Base-by-base conservation (phyloP, 768 basidiomycete genomes). In the Leucocoprinus sp. region DNA sequence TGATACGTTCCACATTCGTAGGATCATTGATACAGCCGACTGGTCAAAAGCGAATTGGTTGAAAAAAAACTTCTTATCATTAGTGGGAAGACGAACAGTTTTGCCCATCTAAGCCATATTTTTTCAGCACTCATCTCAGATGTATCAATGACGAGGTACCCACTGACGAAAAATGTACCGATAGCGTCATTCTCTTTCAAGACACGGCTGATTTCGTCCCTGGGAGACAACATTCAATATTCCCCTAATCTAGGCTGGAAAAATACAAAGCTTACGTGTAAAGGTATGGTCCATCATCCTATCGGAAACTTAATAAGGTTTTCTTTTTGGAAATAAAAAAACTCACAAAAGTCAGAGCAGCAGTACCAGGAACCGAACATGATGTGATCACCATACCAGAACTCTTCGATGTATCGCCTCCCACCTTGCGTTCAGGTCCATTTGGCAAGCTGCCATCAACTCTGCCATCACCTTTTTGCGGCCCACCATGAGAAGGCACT, bases 151-250 rank as follows among this genome's bases (percentile, higher is more conserved):
- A 21, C 12, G 26, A 8, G 12, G 8, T 17, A 55, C 60, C 9
- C 28, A 70, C 68, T 67, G 52, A 69, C 62, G 59, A 72, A 70
- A 50, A 72, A 74, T 0, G 72, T 72, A 1, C 64, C 71, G 35
- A 57, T 65, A 2, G 62, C 69, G 18, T 58, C 58, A 17, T 62
- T 60, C 23, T 57, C 60, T 4, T 49, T 40, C 18, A 71, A 52
- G 8, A 61, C 52, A 27, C 64, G 60, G 47, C 53, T 56, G 37
- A 70, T 50, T 33, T 67, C 63, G 27, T 65, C 50, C 15, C 69
- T 69, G 49, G n/a, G 43, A 50, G 17, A 40, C 31, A 21, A n/a
- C 17, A 15, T 27, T 21, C 26, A 22, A 41, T n/a, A 22, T 7
- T 12, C 9, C 18, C 37, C 3, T 14, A 9, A 41, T 27, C 31